Base-by-base conservation (phyloP, 768 basidiomycete genomes). In the Termitomyces bulborhizus region DNA sequence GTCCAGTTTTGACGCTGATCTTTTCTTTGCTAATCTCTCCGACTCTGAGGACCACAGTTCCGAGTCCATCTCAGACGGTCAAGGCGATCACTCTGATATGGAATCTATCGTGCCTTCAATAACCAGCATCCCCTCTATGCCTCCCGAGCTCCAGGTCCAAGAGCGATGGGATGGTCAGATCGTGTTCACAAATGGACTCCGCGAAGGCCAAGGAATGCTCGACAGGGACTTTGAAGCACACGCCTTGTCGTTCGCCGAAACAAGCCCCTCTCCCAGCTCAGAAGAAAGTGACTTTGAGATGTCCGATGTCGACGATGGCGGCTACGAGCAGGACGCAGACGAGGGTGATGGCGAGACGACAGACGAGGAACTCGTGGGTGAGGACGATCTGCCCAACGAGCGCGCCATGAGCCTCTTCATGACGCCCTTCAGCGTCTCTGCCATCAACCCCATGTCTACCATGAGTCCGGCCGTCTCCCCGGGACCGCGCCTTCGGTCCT, bases 341-440 rank as follows among this genome's bases (percentile, higher is more conserved):
- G 81, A 77, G 39, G 79, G 73, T 54, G 85, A 82, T 6, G 87
- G 88, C 1, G 86, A 90, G 59, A 89, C 89, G 3, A 91, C 90
- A 1, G 90, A 91, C 64, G 87, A 90, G 58, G 89, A 93, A 57
- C 82, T 91, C 49, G 84, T 91, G n/a, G 88, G 86, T 52, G 79
- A 82, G 8, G 79, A 83, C 57, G 83, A 85, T 53, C 73, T 89
- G 6, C 86, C 84, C 27, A 91, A 88, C 54, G 81, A 82, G n/a
- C 82, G 82, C 53, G 86, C 87, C 24, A 86, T 90, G 82, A 73
- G 76, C 56, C 73, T 88, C 44, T 88, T 90, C 73, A 80, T 74
- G 62, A 79, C 84, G 60, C 90, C 89, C 7, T 68, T 73, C 55
- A 77, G 75, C 18, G 77, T 86, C 41, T 80, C 81, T 27, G 80